Conservation (phyloP, 2,329 filamentous ascomycete genomes). For the Echinosphaeria canescens region DNA sequence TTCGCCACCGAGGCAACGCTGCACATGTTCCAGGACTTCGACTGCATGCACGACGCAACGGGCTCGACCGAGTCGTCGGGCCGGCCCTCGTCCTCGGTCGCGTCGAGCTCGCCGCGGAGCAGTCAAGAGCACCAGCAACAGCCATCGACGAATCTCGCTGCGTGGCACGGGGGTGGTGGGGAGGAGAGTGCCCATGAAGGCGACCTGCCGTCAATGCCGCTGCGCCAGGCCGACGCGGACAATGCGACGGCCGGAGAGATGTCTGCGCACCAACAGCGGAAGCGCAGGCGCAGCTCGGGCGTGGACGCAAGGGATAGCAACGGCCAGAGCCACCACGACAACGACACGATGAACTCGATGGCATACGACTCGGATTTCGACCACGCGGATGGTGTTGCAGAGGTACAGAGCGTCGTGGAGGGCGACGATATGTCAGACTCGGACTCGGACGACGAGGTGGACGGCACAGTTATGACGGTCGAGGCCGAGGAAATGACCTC, state of each 20-base stretch:
- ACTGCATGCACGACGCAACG: slow-evolving; percentile 73
- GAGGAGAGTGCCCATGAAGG: too few relatives aligned
- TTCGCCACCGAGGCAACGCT: slow-evolving; percentile 95
- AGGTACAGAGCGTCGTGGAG: slow-evolving; percentile 25
- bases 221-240: slow-evolving; percentile 38
- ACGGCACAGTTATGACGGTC: slow-evolving; percentile 64
- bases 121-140: slow-evolving; percentile 11
- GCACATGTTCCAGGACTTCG: slow-evolving; percentile 91
- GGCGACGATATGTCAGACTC: slow-evolving; percentile 20
- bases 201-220: too few relatives aligned
- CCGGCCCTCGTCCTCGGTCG: slow-evolving; percentile 36
- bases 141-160: slow-evolving; percentile 38
- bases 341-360: slow-evolving; percentile 53
- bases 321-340: slow-evolving; percentile 40
- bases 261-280: slow-evolving; percentile 37
- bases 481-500: slow-evolving; percentile 60
- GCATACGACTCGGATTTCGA: slow-evolving; percentile 52
- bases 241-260: slow-evolving; percentile 26
- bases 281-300: slow-evolving; percentile 40
- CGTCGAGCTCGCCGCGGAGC: slow-evolving; percentile 1
- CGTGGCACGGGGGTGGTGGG: slow-evolving; percentile 30
- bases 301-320: too few relatives aligned
- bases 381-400: slow-evolving; percentile 28
- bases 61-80: slow-evolving; percentile 58
- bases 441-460: slow-evolving; percentile 40